Conservation (phyloP, 1,284 basidiomycete genomes). For the Volvariella volvacea region DNA sequence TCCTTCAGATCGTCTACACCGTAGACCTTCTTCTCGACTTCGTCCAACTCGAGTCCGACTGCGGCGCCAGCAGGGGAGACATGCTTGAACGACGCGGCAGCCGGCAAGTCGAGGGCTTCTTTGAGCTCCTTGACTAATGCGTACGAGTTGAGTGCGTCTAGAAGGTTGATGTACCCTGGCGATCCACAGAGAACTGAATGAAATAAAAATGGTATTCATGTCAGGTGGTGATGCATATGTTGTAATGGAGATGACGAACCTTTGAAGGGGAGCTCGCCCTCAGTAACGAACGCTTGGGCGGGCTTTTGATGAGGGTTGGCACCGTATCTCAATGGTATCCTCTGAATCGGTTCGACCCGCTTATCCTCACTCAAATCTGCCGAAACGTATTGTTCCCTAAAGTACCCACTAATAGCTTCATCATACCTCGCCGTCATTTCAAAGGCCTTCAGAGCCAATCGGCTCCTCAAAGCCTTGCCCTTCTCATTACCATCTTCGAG, state of each 20-base stretch:
- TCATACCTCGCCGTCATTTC: conserved; percentile 96
- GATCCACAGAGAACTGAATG: conserved; percentile 80
- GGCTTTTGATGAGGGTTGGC: conserved; percentile 99
- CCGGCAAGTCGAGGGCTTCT: conserved; percentile 80
- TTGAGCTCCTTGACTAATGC: conserved; percentile 94
- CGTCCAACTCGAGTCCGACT: conserved; percentile 80
- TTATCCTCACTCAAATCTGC: conserved; percentile 60
- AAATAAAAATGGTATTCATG: conserved; percentile 1
- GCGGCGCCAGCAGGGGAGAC: conserved; percentile 97
- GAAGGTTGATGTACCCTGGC: conserved; percentile 98
- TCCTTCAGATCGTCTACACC: conserved; percentile 95
- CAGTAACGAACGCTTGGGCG: conserved; percentile 91
- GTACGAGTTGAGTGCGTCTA: conserved; percentile 97
- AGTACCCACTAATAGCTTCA: conserved; percentile 93
- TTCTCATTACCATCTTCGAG: no score
- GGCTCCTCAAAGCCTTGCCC: conserved; percentile 64
- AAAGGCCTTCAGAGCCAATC: conserved; percentile 95
- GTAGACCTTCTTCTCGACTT: conserved; percentile 90
- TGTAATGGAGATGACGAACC: conserved; percentile 38
- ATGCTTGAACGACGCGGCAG: conserved; percentile 99
- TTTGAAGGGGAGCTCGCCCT: conserved; percentile 91
- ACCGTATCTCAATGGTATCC: conserved; percentile 88
- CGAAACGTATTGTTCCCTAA: conserved; percentile 92
- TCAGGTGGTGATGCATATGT: background rate
- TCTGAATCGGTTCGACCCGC: conserved; percentile 69